Evolutionary conservation across 805 yeast genomes (phyloP).

Genomic region (Myxozyma monticola): DNA sequence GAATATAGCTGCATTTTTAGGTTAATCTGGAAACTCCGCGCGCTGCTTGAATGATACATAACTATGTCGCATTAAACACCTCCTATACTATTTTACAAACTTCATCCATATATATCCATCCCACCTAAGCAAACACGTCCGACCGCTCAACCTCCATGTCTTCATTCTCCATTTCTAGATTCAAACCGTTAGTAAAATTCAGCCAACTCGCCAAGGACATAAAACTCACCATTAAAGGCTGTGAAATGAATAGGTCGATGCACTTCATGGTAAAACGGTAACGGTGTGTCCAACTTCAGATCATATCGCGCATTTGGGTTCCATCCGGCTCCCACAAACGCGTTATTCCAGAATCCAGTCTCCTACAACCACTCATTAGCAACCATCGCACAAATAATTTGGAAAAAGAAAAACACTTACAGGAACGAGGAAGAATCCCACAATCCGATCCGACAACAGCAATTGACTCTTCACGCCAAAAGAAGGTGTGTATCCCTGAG

Average conservation of each 20-base stretch:
- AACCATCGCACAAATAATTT: not conserved
- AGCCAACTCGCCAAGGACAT: not conserved
- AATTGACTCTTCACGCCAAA: conserved; percentile 68
- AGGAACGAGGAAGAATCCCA: conserved; percentile 87
- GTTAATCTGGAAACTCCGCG: too few species aligned
- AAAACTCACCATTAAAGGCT: conserved; percentile 53
- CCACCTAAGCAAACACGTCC: conserved; percentile 30
- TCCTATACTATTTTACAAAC: too few species aligned
- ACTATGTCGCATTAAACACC: too few species aligned
- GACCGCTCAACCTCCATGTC: conserved; percentile 30
- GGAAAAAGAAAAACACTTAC: conserved; percentile 2
- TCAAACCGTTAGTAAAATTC: not conserved
- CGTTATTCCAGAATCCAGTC: conserved; percentile 83
- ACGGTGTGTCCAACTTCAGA: conserved; percentile 74
- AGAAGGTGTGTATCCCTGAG: conserved; percentile 63
- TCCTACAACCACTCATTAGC: conserved; percentile 36
- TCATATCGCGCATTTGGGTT: conserved; percentile 58
- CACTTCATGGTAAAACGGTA: conserved; percentile 76
- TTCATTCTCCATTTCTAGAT: conserved; percentile 23
- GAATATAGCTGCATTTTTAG: too few species aligned
- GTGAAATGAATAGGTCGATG: conserved; percentile 90
- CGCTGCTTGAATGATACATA: too few species aligned
- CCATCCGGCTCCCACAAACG: conserved; percentile 86
- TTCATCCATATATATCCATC: too few species aligned
- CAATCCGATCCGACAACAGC: conserved; percentile 67